Evolutionary conservation across 1,139 yeast species (phyloP), one percentile per base, ranked within the genome.

Genomic region (Candida glucosophila): DNA sequence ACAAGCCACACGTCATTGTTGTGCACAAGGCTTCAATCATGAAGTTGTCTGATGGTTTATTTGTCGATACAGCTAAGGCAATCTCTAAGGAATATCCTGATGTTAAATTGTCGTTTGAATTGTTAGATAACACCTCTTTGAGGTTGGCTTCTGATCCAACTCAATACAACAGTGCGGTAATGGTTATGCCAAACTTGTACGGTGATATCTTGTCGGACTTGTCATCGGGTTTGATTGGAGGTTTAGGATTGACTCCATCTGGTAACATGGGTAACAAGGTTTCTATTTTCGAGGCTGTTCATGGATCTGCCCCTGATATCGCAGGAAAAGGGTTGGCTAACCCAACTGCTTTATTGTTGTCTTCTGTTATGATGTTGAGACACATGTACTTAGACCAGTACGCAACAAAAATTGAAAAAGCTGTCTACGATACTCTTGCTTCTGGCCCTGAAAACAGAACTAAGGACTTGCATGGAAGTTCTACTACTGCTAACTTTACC

Each of bases 261-360:
- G 98, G 95, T 59, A 90, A 90, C 75, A 86, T 90, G 86, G 98
- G 98, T 68, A 85, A 85, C 72, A 79, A 81, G 58, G 95, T 88
- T 39, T 83, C 95, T 34, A 88, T 90, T 55, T 90, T 90, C 58
- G 98, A 90, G 73, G 97, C 98, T 42, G 98, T 90, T 52, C 97
- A 90, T 61, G 97, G 98, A 57, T 83, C 96, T 33, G 97, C 96
- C 39, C 97, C 96, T 42, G 97, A 88, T 58, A 88, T 88, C 52
- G 95, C 96, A 38, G 96, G 96, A 52, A 85, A 88, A 73, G 92
- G 94, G 53, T 75, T 82, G 57, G 98, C 98, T 40, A 90, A 90
- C 76, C 98, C 98, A 65, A 90, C 97, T 38, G 98, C 98, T 35
- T 66, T 90, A 55, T 71, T 90, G 55, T 73, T 90, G 55, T 85